Conservation (phyloP, 2,329 filamentous ascomycete genomes). For the Amauroascus niger region DNA sequence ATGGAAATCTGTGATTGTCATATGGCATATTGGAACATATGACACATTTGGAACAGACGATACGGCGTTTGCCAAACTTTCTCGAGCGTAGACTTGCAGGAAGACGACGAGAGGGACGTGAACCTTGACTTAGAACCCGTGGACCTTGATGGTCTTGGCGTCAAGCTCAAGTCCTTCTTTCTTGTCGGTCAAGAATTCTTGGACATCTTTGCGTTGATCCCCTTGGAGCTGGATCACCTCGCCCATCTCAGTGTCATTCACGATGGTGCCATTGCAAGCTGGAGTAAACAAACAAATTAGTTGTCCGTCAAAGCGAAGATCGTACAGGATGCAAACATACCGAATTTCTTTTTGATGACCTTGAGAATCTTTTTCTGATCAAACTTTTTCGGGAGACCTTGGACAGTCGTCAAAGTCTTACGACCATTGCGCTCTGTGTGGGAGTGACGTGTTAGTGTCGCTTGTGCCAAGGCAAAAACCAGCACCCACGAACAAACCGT, state of each 20-base stretch:
- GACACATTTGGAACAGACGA: slow-evolving; percentile 12
- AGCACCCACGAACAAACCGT: background rate
- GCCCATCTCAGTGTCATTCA: slow-evolving; percentile 90
- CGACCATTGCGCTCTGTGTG: slow-evolving; percentile 95
- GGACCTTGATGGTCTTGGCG: slow-evolving; percentile 86
- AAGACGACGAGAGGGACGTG: slow-evolving; percentile 37
- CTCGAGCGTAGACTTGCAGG: slow-evolving; percentile 29
- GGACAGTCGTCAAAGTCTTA: slow-evolving; percentile 99
- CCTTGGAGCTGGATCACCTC: slow-evolving; percentile 99
- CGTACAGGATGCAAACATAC: slow-evolving; percentile 42
- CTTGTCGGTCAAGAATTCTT: slow-evolving; percentile 94
- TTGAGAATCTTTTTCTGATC: slow-evolving; percentile 99
- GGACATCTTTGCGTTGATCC: slow-evolving; percentile 97
- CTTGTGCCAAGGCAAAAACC: slow-evolving; percentile 8
- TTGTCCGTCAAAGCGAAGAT: background rate
- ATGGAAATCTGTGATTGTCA: background rate
- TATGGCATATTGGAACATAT: background rate
- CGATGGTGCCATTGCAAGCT: slow-evolving; percentile 99
- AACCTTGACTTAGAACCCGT: slow-evolving; percentile 42
- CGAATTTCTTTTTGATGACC: slow-evolving; percentile 99
- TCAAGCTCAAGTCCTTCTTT: slow-evolving; percentile 89
- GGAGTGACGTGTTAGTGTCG: slow-evolving; percentile 20
- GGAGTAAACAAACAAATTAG: slow-evolving; percentile 20
- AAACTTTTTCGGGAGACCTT: slow-evolving; percentile 97
- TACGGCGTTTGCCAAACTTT: slow-evolving; percentile 30